A percentile compares a stretch with the other conserved stretches of the same genome.
Conservation (phyloP, 257 asterid genomes). For the Anisodus tanguticus region DNA sequence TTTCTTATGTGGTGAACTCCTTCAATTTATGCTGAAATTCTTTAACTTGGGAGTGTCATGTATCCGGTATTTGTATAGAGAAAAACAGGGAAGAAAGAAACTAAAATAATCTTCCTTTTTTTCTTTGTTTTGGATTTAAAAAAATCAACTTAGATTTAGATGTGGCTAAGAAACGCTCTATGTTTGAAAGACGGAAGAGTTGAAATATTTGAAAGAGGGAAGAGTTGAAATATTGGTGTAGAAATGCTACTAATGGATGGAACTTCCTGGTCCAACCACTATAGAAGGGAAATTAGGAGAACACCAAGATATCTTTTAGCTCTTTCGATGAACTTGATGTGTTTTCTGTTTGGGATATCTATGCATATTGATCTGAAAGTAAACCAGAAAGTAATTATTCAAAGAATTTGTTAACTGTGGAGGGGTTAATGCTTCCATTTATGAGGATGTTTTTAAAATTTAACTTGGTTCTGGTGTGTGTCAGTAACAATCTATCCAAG, state of each 20-base stretch:
- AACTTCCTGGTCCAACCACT: constrained; percentile 4
- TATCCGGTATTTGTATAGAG: background rate
- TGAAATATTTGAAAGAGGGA: background rate
- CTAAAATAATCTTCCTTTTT: background rate
- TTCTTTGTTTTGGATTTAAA: background rate
- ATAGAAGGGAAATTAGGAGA: constrained; percentile 41
- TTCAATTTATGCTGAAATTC: background rate
- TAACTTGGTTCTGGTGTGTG: background rate
- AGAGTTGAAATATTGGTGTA: background rate
- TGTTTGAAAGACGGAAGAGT: too few relatives aligned
- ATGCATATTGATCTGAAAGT: background rate
- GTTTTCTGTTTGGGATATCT: background rate
- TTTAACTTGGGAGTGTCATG: background rate
- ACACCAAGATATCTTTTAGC: constrained; percentile 59
- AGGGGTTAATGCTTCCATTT: background rate
- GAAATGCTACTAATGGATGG: background rate
- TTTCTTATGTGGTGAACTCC: background rate
- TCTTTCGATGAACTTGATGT: background rate
- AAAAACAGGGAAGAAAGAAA: background rate
- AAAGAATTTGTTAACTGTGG: background rate
- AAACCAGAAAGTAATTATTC: background rate
- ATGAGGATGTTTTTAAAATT: background rate
- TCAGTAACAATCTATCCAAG: background rate
- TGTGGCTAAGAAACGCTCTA: too few relatives aligned
- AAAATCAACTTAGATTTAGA: too few relatives aligned